Evolutionary conservation across 2,329 filamentous ascomycete genomes (phyloP).

Genomic region (Penicillium digitatum): DNA sequence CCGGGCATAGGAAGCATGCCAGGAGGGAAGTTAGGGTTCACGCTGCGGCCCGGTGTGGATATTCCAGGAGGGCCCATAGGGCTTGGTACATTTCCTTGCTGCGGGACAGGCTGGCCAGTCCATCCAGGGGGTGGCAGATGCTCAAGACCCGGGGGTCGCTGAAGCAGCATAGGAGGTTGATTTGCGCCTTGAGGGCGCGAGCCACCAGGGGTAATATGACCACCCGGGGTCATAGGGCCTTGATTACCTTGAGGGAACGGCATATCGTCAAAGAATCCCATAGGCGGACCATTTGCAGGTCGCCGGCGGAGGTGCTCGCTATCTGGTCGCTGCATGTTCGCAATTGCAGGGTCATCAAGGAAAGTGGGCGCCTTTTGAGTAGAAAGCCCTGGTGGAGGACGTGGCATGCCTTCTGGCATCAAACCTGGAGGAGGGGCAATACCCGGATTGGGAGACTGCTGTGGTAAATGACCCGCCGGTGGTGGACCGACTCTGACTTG

Average conservation of each 20-base stretch:
- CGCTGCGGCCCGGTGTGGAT: slow-evolving; percentile 34
- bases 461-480: slow-evolving; percentile 26
- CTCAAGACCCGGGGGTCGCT: slow-evolving; percentile 45
- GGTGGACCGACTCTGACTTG: slow-evolving; percentile 43
- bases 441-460: slow-evolving; percentile 28
- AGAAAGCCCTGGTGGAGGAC: slow-evolving; percentile 34
- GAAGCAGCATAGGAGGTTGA: slow-evolving; percentile 39
- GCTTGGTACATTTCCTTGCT: slow-evolving; percentile 33
- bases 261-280: slow-evolving; percentile 43
- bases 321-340: slow-evolving; percentile 41
- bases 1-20: slow-evolving; percentile 39
- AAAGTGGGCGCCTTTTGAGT: slow-evolving; percentile 37
- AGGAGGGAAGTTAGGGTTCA: slow-evolving; percentile 39
- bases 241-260: slow-evolving; percentile 36
- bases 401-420: slow-evolving; percentile 37
- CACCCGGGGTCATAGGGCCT: slow-evolving; percentile 34
- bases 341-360: slow-evolving; percentile 44
- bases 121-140: slow-evolving; percentile 42
- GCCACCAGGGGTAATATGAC: slow-evolving; percentile 35
- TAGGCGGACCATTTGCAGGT: slow-evolving; percentile 36
- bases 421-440: slow-evolving; percentile 34
- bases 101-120: slow-evolving; percentile 35
- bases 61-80: slow-evolving; percentile 40
- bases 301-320: slow-evolving; percentile 37
- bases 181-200: slow-evolving; percentile 33